Percentiles rank a stretch among this genome's conserved stretches.
Conservation (phyloP, 2,329 filamentous ascomycete species). For the Tolypocladium guangdongense region DNA sequence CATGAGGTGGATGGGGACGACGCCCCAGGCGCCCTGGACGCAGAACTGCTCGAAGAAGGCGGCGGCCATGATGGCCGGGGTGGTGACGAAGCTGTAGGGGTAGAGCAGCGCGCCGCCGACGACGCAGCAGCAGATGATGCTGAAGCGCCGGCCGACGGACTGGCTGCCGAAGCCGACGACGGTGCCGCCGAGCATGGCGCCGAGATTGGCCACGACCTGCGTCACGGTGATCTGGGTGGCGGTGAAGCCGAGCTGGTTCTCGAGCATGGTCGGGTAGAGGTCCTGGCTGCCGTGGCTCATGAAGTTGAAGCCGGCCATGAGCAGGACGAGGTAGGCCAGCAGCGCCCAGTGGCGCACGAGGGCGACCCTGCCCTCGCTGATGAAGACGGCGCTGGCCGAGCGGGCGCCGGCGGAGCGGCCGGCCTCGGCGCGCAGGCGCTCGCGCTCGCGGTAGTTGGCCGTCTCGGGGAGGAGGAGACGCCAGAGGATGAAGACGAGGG, state of each 20-base stretch:
- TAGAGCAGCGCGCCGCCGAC: conserved; percentile 69
- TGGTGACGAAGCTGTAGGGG: conserved; percentile 63
- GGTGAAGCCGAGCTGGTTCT: conserved; percentile 42
- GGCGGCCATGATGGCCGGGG: conserved; percentile 57
- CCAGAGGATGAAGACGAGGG: conserved; percentile 69
- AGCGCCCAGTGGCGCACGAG: conserved; percentile 71
- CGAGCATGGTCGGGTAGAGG: conserved; percentile 49
- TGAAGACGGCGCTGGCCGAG: conserved; percentile 46
- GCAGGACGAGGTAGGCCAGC: conserved; percentile 67
- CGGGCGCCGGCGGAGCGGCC: conserved; percentile 7
- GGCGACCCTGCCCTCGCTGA: conserved; percentile 68
- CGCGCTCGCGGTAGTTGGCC: conserved; percentile 55
- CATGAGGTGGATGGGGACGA: conserved; percentile 70
- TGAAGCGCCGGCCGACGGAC: conserved; percentile 57
- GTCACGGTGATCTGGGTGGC: conserved; percentile 53
- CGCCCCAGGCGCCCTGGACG: conserved; percentile 67
- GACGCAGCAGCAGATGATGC: conserved; percentile 53
- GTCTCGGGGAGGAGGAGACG: conserved; percentile 73
- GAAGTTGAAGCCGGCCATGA: conserved; percentile 90
- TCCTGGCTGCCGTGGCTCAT: conserved; percentile 70
- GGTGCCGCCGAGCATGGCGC: conserved; percentile 58
- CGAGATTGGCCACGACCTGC: conserved; percentile 61
- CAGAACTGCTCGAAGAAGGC: conserved; percentile 80
- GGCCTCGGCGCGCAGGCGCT: conserved; percentile 44
- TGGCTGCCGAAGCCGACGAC: conserved; percentile 57